A percentile compares a stretch with the other conserved stretches of the same genome.
These are phyloP conservation scores for Aspergillus fructus DNA, from an alignment of 2,329 filamentous ascomycete genomes.

Conservation along the genomic window DNA sequence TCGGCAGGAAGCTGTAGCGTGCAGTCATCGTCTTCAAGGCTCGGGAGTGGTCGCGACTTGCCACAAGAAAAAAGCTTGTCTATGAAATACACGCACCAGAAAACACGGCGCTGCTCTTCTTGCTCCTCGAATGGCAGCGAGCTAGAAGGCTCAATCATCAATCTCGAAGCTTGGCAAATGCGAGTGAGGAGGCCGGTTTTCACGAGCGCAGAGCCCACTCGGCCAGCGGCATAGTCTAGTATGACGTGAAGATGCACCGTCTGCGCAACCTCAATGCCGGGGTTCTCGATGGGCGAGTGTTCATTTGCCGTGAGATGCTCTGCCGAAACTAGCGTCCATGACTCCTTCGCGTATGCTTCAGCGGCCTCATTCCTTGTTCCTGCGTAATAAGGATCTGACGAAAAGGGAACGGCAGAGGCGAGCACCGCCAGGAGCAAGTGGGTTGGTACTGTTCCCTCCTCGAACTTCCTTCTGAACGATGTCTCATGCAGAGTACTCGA, in stretches of 20 bases:
- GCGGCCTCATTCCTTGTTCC: slow-evolving; percentile 17
- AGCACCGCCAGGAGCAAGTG: not conserved
- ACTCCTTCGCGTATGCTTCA: slow-evolving; percentile 28
- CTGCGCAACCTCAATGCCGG: slow-evolving; percentile 37
- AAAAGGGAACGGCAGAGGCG: not conserved
- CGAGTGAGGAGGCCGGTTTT: slow-evolving; percentile 20
- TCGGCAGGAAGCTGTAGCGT: slow-evolving; percentile 27
- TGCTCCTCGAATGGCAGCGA: slow-evolving; percentile 22
- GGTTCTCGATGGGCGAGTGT: slow-evolving; percentile 13
- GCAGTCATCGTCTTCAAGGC: slow-evolving; percentile 24
- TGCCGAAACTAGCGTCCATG: slow-evolving; percentile 36
- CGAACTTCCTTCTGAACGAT: not conserved
- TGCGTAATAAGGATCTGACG: not conserved
- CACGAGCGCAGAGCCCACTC: slow-evolving; percentile 36
- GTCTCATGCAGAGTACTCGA: not conserved
- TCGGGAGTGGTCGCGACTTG: slow-evolving; percentile 19
- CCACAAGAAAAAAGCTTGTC: slow-evolving; percentile 33
- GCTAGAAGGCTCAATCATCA: slow-evolving; percentile 23
- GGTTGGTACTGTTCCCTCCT: not conserved
- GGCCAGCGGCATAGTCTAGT: slow-evolving; percentile 39
- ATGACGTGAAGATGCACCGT: slow-evolving; percentile 38
- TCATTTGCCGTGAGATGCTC: slow-evolving; percentile 30
- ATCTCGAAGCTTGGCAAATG: not conserved
- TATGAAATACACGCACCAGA: slow-evolving; percentile 32
- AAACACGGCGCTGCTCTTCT: slow-evolving; percentile 28